phyloP scores from a whole-genome alignment of 1,139 yeast species.

The Magnusiomyces paraingens region DNA sequence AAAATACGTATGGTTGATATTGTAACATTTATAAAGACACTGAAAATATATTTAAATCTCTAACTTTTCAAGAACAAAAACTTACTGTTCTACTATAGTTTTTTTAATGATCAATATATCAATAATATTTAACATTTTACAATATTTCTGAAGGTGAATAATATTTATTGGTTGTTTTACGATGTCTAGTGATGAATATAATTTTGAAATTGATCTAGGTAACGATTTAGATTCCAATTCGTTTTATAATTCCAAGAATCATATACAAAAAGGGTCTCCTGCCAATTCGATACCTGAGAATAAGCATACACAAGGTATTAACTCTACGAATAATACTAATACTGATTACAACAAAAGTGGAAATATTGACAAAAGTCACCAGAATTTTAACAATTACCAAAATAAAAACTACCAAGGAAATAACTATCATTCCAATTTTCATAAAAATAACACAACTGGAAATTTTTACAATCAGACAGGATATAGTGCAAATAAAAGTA shows the following conservation, averaged over 20 bases:
- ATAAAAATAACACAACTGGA: constrained; percentile 2
- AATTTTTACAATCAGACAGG: neutral
- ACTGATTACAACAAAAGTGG: constrained; percentile 1
- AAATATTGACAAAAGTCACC: neutral
- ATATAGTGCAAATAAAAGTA: constrained; percentile 8
- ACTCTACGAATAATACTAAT: neutral
- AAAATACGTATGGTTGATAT: neutral
- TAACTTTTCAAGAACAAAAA: too few relatives aligned
- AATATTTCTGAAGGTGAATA: too few relatives aligned
- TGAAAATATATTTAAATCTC: too few relatives aligned
- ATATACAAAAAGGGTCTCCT: constrained; percentile 2
- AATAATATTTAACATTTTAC: too few relatives aligned
- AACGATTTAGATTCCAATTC: constrained; percentile 23
- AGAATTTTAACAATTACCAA: neutral
- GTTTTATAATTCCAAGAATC: neutral
- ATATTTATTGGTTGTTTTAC: constrained; percentile 1
- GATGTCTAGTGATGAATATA: constrained; percentile 21
- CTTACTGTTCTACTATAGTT: too few relatives aligned
- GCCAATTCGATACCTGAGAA: neutral
- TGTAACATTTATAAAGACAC: neutral
- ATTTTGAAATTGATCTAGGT: constrained; percentile 27
- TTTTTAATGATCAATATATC: too few relatives aligned
- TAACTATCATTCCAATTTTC: constrained; percentile 2
- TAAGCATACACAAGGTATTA: neutral
- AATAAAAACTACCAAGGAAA: neutral